These are phyloP conservation scores for Cruciata laevipes DNA, from an alignment of 257 asterid genomes.

Conservation along the genomic window DNA sequence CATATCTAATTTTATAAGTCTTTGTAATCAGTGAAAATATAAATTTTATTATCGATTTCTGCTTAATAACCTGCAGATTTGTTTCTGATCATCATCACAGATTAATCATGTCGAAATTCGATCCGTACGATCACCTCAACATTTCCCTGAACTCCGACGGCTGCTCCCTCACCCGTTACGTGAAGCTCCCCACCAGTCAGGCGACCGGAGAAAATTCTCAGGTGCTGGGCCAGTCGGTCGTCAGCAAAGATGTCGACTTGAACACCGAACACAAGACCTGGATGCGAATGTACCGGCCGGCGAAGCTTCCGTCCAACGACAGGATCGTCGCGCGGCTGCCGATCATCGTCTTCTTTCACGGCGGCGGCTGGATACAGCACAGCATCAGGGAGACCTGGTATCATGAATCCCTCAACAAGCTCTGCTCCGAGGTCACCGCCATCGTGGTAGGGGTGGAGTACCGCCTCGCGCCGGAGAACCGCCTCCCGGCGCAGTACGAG, in stretches of 20 bases:
- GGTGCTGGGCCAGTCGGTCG: conserved; percentile 31
- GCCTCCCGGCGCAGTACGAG: conserved; percentile 82
- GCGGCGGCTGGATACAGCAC: conserved; percentile 62
- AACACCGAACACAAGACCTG: conserved; percentile 49
- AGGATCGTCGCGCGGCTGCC: conserved; percentile 55
- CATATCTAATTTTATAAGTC: background rate
- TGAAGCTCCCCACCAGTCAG: conserved; percentile 49
- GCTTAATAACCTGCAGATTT: background rate
- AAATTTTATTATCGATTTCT: background rate
- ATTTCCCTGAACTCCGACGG: conserved; percentile 54
- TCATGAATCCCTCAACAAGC: conserved; percentile 49
- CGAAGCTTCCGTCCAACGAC: conserved; percentile 46
- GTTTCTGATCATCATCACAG: background rate
- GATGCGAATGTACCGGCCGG: conserved; percentile 77
- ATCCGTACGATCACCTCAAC: conserved; percentile 64
- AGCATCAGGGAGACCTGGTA: conserved; percentile 29
- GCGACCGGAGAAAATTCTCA: conserved; percentile 47
- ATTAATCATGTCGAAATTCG: conserved; percentile 51
- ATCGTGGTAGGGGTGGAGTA: conserved; percentile 55
- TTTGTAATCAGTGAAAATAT: too few relatives aligned
- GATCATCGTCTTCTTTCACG: conserved; percentile 52
- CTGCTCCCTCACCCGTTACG: conserved; percentile 55
- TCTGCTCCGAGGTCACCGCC: conserved; percentile 49
- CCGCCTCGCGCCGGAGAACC: conserved; percentile 77
- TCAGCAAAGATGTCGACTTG: conserved; percentile 72